Base-by-base conservation (phyloP, 768 basidiomycete species). In the Neoboletus subvelutipes region DNA sequence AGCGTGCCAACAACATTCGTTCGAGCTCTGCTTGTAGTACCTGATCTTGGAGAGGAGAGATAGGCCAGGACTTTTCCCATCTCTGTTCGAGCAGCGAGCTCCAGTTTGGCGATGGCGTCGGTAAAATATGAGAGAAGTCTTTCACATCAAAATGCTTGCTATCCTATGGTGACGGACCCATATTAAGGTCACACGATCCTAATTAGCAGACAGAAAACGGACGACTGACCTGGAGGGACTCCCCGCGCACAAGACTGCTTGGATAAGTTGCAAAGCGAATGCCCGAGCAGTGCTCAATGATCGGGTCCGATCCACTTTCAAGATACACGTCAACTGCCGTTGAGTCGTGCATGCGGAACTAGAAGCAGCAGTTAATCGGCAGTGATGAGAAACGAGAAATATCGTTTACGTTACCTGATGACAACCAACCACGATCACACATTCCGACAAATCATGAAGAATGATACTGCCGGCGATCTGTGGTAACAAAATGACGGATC, bases 311-410 rank as follows among this genome's bases (percentile, higher is more conserved):
- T 5, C 73, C 66, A 12, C 85, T 83, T 6, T 81, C 75, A 3
- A 95, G 78, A 63, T 88, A 86, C 3, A 93, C 80, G 49, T 85
- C 83, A 0, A 87, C 81, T 10, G 75, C 57, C 0, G 67, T 76
- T 1, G 93, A 92, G 20, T 80, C 78, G 68, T 95, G 94, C 83
- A 96, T 93, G 43, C 94, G 86, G 67, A 94, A 93, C 94, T 96
- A 67, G 49, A 15, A 20, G 41, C 17, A 48, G 26, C 31, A 22
- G 26, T 53, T 29, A 57, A 33, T 26, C 20, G 0, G 4, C 31
- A 20, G 11, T 12, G 12, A 45, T 15, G 37, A 18, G 12, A 20
- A 29, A 11, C 33, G 5, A 43, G 26, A 33, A 18, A 6, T 34
- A 41, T 13, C 28, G 12, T 59, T 45, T 8, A 24, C 18, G 11